Conservation (phyloP, 2,329 filamentous ascomycete genomes). For the Penicillium sp. region DNA sequence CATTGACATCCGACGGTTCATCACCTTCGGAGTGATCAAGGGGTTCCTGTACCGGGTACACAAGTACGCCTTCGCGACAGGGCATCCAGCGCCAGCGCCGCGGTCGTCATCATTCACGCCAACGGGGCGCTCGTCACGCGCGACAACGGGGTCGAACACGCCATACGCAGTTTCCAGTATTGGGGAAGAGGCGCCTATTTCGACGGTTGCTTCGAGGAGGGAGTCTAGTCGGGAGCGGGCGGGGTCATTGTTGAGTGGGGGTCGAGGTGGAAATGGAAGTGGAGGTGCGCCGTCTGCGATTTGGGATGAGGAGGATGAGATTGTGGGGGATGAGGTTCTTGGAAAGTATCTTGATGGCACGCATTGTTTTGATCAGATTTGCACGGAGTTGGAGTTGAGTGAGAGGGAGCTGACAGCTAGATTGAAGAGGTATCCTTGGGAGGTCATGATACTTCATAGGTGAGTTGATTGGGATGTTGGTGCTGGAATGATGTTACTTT, state of each 20-base stretch:
- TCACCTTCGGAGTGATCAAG: constrained; percentile 96
- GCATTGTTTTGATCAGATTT: constrained; percentile 53
- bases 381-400: constrained; percentile 50
- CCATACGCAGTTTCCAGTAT: constrained; percentile 29
- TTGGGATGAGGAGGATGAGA: constrained; percentile 33
- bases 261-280: constrained; percentile 19
- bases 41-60: constrained; percentile 90
- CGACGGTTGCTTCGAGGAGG: constrained; percentile 1
- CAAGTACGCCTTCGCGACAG: constrained; percentile 70
- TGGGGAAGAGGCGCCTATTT: constrained; percentile 20
- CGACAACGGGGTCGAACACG: constrained; percentile 33
- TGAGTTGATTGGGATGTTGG: constrained; percentile 24
- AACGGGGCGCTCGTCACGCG: constrained; percentile 31
- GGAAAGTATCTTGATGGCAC: constrained; percentile 48
- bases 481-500: not conserved
- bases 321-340: constrained; percentile 35
- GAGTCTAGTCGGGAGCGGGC: constrained; percentile 24
- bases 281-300: constrained; percentile 14
- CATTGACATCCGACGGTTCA: constrained; percentile 84
- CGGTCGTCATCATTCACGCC: constrained; percentile 26
- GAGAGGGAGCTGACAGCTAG: constrained; percentile 47
- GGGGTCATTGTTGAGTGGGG: constrained; percentile 30
- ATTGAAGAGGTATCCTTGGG: constrained; percentile 45
- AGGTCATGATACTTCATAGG: constrained; percentile 49
- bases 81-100: constrained; percentile 30